A percentile compares a stretch with the other conserved stretches of the same genome.
These are phyloP conservation scores for Botrytis paeoniae DNA, from an alignment of 2,329 filamentous ascomycete genomes.

Conservation along the genomic window DNA sequence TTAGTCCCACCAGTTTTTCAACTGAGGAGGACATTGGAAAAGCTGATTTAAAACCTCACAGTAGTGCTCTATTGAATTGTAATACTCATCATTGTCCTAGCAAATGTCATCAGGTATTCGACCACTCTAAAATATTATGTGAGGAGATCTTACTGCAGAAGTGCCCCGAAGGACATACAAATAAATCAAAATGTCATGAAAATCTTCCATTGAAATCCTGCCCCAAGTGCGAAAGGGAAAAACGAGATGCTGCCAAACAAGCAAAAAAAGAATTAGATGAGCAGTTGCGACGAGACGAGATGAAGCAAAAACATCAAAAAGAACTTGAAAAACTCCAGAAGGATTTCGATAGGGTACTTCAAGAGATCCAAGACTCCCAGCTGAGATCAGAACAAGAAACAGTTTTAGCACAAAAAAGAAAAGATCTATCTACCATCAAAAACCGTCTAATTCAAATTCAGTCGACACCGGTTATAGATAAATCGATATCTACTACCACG, in stretches of 20 bases:
- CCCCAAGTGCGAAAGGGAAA: slow-evolving; percentile 50
- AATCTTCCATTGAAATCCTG: slow-evolving; percentile 41
- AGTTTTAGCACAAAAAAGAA: slow-evolving; percentile 45
- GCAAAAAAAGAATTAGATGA: slow-evolving; percentile 33
- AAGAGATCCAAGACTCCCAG: slow-evolving; percentile 42
- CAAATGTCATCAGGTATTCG: slow-evolving; percentile 58
- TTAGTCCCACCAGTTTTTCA: slow-evolving; percentile 39
- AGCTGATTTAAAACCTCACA: slow-evolving; percentile 35
- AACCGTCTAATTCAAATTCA: slow-evolving; percentile 32
- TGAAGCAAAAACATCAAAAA: slow-evolving; percentile 24
- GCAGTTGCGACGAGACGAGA: slow-evolving; percentile 25
- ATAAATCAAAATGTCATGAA: slow-evolving; percentile 47
- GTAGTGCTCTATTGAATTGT: slow-evolving; percentile 52
- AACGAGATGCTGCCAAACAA: slow-evolving; percentile 44
- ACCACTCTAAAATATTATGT: slow-evolving; percentile 55
- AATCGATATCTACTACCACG: not conserved
- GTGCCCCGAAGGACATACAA: slow-evolving; percentile 53
- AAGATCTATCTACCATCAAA: slow-evolving; percentile 46
- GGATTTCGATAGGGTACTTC: slow-evolving; percentile 31
- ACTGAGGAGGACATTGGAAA: not conserved
- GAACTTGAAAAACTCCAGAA: slow-evolving; percentile 30
- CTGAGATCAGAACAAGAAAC: slow-evolving; percentile 47
- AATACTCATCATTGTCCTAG: slow-evolving; percentile 56
- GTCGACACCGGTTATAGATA: not conserved
- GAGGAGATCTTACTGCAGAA: slow-evolving; percentile 41